Evolutionary conservation across 148 eudicot species (phyloP).

Genomic region (Limonium bicolor): DNA sequence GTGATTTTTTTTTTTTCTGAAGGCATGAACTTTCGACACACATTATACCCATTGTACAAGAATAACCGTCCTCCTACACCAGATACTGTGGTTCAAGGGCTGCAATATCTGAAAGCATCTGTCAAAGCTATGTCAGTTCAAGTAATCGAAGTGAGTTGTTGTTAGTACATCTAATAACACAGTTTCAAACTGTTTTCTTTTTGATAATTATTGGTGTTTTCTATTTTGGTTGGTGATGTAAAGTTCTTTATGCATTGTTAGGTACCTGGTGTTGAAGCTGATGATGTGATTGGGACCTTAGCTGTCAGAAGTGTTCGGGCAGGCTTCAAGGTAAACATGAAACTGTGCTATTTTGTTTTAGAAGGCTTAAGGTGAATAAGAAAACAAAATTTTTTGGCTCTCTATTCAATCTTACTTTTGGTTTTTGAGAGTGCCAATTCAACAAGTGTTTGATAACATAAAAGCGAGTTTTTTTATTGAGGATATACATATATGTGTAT

Average conservation of each 20-base stretch:
- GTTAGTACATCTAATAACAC: not conserved
- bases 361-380: too few relatives aligned
- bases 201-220: constrained; percentile 1
- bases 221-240: constrained; percentile 1
- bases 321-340: constrained; percentile 91
- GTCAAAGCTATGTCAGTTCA: constrained; percentile 87
- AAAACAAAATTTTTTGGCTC: too few relatives aligned
- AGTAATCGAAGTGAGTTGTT: constrained; percentile 62
- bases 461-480: too few relatives aligned
- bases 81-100: constrained; percentile 95
- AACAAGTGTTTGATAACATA: too few relatives aligned
- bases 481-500: too few relatives aligned
- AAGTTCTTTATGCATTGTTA: constrained; percentile 16
- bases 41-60: constrained; percentile 76
- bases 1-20: constrained; percentile 12
- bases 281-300: constrained; percentile 95
- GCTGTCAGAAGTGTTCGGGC: constrained; percentile 73
- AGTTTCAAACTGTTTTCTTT: not conserved
- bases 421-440: too few relatives aligned
- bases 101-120: constrained; percentile 90
- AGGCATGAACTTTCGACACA: constrained; percentile 88
- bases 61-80: constrained; percentile 97
- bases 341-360: too few relatives aligned
- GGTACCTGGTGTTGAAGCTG: constrained; percentile 99
- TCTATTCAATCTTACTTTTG: too few relatives aligned